Percentiles rank a stretch among this genome's conserved stretches.
These are phyloP conservation scores for Tylopilus felleus DNA, from an alignment of 768 basidiomycete genomes.

Conservation along the genomic window DNA sequence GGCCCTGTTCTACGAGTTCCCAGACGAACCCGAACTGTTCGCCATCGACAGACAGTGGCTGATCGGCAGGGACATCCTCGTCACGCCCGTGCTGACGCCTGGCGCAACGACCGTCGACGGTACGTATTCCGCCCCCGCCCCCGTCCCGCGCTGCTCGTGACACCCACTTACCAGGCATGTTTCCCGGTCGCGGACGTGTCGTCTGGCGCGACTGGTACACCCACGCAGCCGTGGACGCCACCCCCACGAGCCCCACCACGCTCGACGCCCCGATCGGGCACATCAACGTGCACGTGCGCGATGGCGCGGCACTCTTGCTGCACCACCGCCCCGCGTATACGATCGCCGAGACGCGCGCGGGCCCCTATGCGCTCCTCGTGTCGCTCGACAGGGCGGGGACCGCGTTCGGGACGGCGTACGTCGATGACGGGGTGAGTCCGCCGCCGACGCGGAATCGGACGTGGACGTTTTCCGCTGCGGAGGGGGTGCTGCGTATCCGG, in stretches of 20 bases:
- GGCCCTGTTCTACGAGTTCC: conserved; percentile 77
- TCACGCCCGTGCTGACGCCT: conserved; percentile 70
- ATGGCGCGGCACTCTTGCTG: conserved; percentile 58
- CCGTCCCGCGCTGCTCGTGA: too few species aligned
- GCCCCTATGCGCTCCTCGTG: conserved; percentile 59
- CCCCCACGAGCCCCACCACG: conserved; percentile 29
- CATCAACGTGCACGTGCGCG: conserved; percentile 71
- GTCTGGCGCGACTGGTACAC: conserved; percentile 73
- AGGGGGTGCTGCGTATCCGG: conserved; percentile 35
- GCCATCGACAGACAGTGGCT: conserved; percentile 65
- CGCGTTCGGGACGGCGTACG: conserved; percentile 57
- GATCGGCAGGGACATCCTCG: conserved; percentile 63
- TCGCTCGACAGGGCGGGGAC: conserved; percentile 43
- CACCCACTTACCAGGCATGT: conserved; percentile 41
- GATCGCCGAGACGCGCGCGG: conserved; percentile 55
- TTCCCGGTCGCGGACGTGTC: conserved; percentile 55
- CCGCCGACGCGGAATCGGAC: conserved; percentile 51
- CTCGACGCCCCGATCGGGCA: conserved; percentile 53
- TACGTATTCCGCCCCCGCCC: conserved; percentile 22
- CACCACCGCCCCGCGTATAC: conserved; percentile 63
- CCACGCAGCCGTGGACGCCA: conserved; percentile 48
- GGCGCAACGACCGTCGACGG: conserved; percentile 66
- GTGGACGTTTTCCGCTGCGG: conserved; percentile 41
- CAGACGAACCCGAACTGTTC: conserved; percentile 62
- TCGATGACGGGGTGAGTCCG: conserved; percentile 58